Base-by-base conservation (phyloP, 1,284 basidiomycete genomes). In the Papiliotrema laurentii region DNA sequence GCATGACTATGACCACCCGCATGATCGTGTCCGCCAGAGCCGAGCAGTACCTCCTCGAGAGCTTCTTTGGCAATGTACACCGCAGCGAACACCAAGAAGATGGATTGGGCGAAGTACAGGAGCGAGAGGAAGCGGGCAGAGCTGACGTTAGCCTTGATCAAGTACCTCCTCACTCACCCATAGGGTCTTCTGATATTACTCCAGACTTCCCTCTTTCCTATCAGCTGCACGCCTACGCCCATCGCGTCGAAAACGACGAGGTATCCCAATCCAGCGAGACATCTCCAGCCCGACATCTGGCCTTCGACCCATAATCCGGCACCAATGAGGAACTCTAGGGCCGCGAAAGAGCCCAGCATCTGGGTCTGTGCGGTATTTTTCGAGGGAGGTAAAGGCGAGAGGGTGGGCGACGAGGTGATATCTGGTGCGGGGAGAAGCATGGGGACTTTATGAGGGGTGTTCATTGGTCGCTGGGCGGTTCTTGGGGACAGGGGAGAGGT, bases 41-140 rank as follows among this genome's bases (percentile, higher is more conserved):
- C 71, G 2, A 91, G 77, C 6, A 91, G 64, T 30, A 89, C 68
- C 66, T 89, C 87, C 71, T 92, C 89, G 3, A 96, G 77, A 0
- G 88, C 86, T 76, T 97, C 92, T 66, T 96, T 97, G 64, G 87
- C 90, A 22, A 94, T 86, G 71, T 96, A 97, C 6, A 94, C 84
- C 0, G 88, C 84, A 0, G 89, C 81, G 66, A 97, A 96, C 67
- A 93, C 82, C 48, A 97, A 78, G 73, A 92, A 96, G 19, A 94
- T 83, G 14, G 83, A 82, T 67, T 96, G 90, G 0, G 87, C 82
- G 64, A 97, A 97, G 60, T 89, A 82, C 5, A 87, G 71, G 1
- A 93, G 80, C 0, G 89, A 86, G 55, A 85, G 82, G 40, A 87
- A 67, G 2, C 91, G 82, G 5, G 82, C 81, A 45, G 81, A 81